Evolutionary conservation across 306 rosid genomes (phyloP).

Genomic region (Inga oerstediana): DNA sequence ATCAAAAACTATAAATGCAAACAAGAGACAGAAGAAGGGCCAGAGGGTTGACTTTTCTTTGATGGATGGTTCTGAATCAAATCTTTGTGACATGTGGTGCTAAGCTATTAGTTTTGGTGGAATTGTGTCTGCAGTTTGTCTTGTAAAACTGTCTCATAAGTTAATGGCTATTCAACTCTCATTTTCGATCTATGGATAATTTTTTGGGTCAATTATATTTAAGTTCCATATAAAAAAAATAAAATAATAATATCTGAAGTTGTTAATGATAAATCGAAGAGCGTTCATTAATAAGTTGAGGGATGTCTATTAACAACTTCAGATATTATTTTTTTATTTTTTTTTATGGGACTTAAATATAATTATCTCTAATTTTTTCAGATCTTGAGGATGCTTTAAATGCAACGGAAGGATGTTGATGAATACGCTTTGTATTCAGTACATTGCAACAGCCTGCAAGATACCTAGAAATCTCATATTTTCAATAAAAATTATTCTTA

Average conservation of each 20-base stretch:
- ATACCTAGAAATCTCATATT: no score
- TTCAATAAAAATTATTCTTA: no score
- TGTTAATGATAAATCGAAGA: no score
- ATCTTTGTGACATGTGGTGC: constrained; percentile 27
- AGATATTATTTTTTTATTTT: no score
- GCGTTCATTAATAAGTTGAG: no score
- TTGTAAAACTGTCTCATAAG: constrained; percentile 36
- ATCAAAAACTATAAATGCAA: constrained; percentile 10
- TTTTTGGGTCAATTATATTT: neutral
- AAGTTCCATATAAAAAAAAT: no score
- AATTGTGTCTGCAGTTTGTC: constrained; percentile 38
- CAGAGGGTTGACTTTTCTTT: constrained; percentile 38
- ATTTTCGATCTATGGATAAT: neutral
- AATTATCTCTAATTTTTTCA: neutral
- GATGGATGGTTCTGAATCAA: constrained; percentile 38
- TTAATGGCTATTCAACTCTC: constrained; percentile 21
- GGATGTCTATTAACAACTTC: no score
- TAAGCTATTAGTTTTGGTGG: constrained; percentile 29
- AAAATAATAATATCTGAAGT: no score
- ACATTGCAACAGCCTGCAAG: neutral
- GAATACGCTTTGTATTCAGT: neutral
- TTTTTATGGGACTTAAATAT: no score
- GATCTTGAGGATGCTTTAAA: neutral
- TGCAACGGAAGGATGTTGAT: neutral
- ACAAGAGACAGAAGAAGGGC: neutral